Conservation (phyloP, 2,329 filamentous ascomycete species). For the Diplocarpon mali region DNA sequence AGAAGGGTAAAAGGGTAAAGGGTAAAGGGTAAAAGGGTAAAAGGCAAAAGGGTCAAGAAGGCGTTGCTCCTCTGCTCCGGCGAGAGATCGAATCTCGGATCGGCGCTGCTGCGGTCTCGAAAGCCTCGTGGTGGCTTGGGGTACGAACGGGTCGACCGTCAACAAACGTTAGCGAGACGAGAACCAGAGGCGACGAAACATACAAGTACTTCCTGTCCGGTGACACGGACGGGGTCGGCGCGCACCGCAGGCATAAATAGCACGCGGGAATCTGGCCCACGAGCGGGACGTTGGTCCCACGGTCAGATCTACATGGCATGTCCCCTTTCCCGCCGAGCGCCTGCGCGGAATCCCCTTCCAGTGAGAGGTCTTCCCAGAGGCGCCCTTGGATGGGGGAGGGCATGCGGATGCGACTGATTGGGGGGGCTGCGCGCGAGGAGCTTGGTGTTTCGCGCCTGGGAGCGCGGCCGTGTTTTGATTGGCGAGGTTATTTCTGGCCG, state of each 20-base stretch:
- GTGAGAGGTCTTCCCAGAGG: conserved; percentile 3
- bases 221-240: conserved; percentile 17
- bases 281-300: not conserved
- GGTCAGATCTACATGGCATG: not conserved
- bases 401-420: conserved; percentile 2
- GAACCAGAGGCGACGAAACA: conserved; percentile 21
- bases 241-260: conserved; percentile 22
- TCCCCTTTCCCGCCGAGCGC: conserved; percentile 10
- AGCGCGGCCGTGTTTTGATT: too few species aligned
- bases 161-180: conserved; percentile 5
- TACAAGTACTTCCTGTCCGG: conserved; percentile 24
- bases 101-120: too few species aligned
- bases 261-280: conserved; percentile 4
- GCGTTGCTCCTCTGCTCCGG: too few species aligned
- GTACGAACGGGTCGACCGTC: conserved; percentile 6
- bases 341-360: conserved; percentile 16
- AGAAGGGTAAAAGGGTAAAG: conserved; percentile 10
- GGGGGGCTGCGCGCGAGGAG: not conserved
- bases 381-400: not conserved
- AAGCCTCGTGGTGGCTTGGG: too few species aligned
- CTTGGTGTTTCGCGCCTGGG: too few species aligned
- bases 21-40: too few species aligned
- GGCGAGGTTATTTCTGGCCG: conserved; percentile 10
- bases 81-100: too few species aligned
- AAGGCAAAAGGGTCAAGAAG: too few species aligned